Evolutionary conservation across 2,329 filamentous ascomycete genomes (phyloP).

Genomic region (Dendryphion nanum): DNA sequence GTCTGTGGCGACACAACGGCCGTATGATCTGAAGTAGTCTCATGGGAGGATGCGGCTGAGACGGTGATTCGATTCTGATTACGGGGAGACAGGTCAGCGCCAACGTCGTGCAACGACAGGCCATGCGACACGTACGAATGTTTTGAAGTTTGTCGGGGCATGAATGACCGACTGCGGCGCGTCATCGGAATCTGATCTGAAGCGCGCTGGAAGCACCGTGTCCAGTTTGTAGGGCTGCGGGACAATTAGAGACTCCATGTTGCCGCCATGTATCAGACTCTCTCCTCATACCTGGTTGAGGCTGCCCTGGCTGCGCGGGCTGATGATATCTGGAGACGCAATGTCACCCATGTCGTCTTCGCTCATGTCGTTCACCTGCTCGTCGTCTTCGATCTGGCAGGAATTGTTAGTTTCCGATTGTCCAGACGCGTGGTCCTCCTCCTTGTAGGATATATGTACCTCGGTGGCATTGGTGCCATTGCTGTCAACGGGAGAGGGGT

Average conservation of each 20-base stretch:
- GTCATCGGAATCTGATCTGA: conserved; percentile 62
- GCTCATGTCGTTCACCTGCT: conserved; percentile 55
- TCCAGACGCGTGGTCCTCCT: conserved; percentile 9
- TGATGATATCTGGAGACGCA: conserved; percentile 37
- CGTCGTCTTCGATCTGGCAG: conserved; percentile 70
- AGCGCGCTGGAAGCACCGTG: conserved; percentile 41
- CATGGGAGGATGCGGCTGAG: conserved; percentile 27
- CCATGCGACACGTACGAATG: conserved; percentile 59
- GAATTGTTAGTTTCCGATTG: conserved; percentile 20
- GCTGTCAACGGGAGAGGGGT: conserved; percentile 81
- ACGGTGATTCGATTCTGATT: conserved; percentile 28
- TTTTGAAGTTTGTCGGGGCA: conserved; percentile 77
- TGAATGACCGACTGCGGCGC: conserved; percentile 90
- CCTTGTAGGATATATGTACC: conserved; percentile 17
- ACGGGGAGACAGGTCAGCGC: conserved; percentile 29
- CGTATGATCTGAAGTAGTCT: conserved; percentile 35
- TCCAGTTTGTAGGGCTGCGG: conserved; percentile 45
- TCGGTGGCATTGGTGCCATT: conserved; percentile 81
- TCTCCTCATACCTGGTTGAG: conserved; percentile 26
- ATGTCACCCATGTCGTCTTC: conserved; percentile 39
- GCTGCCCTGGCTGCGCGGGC: conserved; percentile 31
- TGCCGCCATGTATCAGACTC: neutral
- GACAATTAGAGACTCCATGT: neutral
- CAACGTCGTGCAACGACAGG: conserved; percentile 27
- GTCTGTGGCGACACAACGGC: conserved; percentile 38